Evolutionary conservation across 495 filamentous ascomycete genomes (phyloP).

Genomic region (Annulohypoxylon bovei): DNA sequence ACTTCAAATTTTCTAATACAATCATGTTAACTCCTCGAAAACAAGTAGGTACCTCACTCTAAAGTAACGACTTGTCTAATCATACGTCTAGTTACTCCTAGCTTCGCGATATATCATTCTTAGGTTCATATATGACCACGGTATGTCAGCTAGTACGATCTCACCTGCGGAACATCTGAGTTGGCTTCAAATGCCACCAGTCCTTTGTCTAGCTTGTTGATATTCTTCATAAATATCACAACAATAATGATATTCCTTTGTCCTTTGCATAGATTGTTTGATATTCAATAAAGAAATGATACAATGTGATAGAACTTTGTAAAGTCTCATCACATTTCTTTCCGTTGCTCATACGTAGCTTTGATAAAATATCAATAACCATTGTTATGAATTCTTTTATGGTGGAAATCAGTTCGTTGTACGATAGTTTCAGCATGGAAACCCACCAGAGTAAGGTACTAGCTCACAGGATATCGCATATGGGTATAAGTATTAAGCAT

Average conservation of each 20-base stretch:
- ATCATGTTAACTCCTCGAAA: too few relatives aligned
- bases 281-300: background rate
- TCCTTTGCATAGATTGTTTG: background rate
- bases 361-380: background rate
- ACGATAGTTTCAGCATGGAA: background rate
- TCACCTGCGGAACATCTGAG: background rate
- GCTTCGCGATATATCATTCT: too few relatives aligned
- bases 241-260: background rate
- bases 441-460: background rate
- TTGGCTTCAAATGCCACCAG: background rate
- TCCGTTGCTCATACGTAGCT: background rate
- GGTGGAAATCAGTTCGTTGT: background rate
- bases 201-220: background rate
- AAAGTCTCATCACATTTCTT: background rate
- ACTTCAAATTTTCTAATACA: too few relatives aligned
- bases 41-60: too few relatives aligned
- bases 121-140: too few relatives aligned
- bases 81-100: too few relatives aligned
- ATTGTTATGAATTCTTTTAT: background rate
- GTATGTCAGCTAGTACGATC: background rate
- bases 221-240: background rate
- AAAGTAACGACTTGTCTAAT: too few relatives aligned
- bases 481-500: background rate
- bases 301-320: background rate
- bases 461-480: background rate